Base-by-base conservation (phyloP, 2,329 filamentous ascomycete genomes). In the Arthrobotrys entomopaga region DNA sequence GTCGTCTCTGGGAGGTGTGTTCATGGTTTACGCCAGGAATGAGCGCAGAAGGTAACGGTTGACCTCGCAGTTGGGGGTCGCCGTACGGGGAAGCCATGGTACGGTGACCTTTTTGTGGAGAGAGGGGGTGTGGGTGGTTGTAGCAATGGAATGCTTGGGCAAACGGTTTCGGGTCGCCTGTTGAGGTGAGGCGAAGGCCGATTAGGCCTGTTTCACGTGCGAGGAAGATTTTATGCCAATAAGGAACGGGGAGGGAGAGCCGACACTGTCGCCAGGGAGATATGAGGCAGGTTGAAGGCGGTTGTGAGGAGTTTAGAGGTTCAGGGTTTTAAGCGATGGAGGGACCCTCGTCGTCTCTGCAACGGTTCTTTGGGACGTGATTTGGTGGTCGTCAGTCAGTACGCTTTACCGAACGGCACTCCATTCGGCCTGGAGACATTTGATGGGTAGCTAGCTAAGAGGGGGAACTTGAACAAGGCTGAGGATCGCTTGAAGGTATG, bases 261-360 rank as follows among this genome's bases (percentile, higher is more conserved):
- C 50, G 70, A 57, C 40, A 40, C 49, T 49, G 61, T 67, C 57
- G 70, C 70, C 56, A 64, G 63, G 63, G 69, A 57, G 58, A 66
- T 66, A 57, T 63, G 46, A 40, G 29, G 22, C 43, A 67, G 22
- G 43, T 20, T 42, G 64, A 29, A 49, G 42, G 67, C 67, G 60
- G 60, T 65, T 65, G 60, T 65, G 69, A 66, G 60, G 60, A 73
- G 69, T 65, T 73, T 34, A 34, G 69, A 72, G 48, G 69, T 73
- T 74, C 63, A 67, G 63, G 70, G 70, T 67, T 74, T 63, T 74
- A 67, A 67, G 63, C 70, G 70, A 74, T 67, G 63, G 63, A 74
- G 58, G 61, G 24, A 29, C 52, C 22, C 34, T 60, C 50, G 20
- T 10, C n/a, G 42, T 46, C 46, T 50, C 38, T 48, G 56, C 59